Evolutionary conservation across 2,329 filamentous ascomycete genomes (phyloP), one percentile per base, ranked within the genome.

Genomic region (Colletotrichum liriopes): DNA sequence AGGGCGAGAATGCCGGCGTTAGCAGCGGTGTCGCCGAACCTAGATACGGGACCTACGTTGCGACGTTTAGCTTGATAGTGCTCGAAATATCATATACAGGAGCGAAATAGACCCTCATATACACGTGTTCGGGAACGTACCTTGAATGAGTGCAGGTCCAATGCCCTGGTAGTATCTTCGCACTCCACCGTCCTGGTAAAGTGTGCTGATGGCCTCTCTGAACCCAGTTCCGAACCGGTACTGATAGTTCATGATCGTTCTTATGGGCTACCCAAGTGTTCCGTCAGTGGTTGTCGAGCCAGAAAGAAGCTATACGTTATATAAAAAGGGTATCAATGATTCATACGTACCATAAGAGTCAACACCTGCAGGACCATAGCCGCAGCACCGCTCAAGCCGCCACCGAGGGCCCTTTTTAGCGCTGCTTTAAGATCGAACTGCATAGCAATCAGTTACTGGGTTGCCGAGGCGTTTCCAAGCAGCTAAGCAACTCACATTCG

Each of bases 201-300:
- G 79, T 0, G 82, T 85, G 20, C 77, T 74, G 1, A 81, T 82
- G 0, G 85, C 84, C 0, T 74, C 62, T 3, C 79, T 80, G 66
- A 87, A 86, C 0, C 82, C 79, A 0, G 80, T 82, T 1, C 85
- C 85, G 49, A 83, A 84, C 2, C 85, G 85, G 65, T 87, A 87
- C 71, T 87, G 85, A 55, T 86, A 87, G 76, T 87, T 87, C 85
- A 87, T 87, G 16, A 86, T 84, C 0, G 85, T 87, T 6, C 85
- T 81, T 4, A 87, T 77, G 4, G 85, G 85, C 85, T 86, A 58
- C 5, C 1, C 1, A 35, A 14, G 5, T 12, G 7, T 9, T 12
- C 3, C 18, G 32, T 59, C 23, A 65, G 47, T 35, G 5, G 11
- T 11, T 6, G 16, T 5, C 14, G 5, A n/a, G 4, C 16, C 11